phyloP scores from a whole-genome alignment of 192 early-diverging fungal genomes.

The Dissophora ornata region DNA sequence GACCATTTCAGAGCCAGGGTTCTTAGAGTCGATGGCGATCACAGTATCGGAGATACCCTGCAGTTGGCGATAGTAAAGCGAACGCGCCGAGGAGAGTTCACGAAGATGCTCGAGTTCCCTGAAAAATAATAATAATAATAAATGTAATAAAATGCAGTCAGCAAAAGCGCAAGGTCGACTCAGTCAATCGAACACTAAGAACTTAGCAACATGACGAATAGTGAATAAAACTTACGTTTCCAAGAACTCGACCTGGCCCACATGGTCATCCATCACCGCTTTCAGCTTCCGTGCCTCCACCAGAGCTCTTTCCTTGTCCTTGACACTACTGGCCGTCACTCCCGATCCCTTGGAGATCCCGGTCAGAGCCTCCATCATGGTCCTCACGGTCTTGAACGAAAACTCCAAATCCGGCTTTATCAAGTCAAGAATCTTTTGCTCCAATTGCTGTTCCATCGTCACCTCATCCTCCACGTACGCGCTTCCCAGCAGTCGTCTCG shows the following conservation, averaged over 20 bases:
- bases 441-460: neutral
- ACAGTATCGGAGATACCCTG: constrained; percentile 55
- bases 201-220: too few species aligned
- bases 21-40: constrained; percentile 14
- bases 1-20: neutral
- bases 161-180: too few species aligned
- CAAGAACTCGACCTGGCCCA: constrained; percentile 10
- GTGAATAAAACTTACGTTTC: constrained; percentile 9
- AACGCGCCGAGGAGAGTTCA: constrained; percentile 28
- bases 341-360: too few species aligned
- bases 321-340: too few species aligned
- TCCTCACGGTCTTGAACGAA: too few species aligned
- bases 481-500: too few species aligned
- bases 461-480: neutral
- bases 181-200: too few species aligned
- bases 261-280: constrained; percentile 13
- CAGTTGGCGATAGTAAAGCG: constrained; percentile 42
- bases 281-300: constrained; percentile 3
- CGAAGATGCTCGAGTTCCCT: constrained; percentile 33
- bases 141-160: neutral
- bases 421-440: too few species aligned
- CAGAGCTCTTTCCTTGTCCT: too few species aligned
- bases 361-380: too few species aligned
- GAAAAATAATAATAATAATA: neutral
- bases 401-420: too few species aligned